phyloP scores from a whole-genome alignment of 352 stramenopile species.

The Pythium coloratum region DNA sequence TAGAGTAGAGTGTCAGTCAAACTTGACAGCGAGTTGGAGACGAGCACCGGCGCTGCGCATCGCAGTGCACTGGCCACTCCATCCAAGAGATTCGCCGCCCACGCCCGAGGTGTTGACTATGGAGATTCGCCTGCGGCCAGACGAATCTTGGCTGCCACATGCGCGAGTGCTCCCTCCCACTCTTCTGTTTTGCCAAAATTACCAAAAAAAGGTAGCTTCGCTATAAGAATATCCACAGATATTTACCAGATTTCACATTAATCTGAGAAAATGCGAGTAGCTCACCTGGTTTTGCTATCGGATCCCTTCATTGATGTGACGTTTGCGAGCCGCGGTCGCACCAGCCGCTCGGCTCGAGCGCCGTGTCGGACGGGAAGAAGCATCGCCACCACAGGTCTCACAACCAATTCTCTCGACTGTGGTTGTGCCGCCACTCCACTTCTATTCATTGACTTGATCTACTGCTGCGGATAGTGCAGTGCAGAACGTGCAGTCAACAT shows the following conservation, averaged over 20 bases:
- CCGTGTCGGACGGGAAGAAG: not conserved
- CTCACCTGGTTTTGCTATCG: not conserved
- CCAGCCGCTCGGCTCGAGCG: not conserved
- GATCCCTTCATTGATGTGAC: not conserved
- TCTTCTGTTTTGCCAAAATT: not conserved
- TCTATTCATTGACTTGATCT: not conserved
- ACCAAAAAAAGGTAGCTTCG: not conserved
- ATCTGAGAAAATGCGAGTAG: not conserved
- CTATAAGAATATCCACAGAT: no score
- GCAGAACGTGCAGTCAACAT: constrained; percentile 1
- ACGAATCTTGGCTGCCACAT: not conserved
- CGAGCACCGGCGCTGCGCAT: no score
- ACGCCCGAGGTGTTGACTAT: not conserved
- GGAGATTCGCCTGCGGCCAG: not conserved
- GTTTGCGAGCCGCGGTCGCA: not conserved
- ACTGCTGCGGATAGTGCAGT: not conserved
- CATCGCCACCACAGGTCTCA: not conserved
- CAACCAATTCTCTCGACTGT: constrained; percentile 1
- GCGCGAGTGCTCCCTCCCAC: not conserved
- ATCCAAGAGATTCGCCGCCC: not conserved
- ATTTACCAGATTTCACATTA: not conserved
- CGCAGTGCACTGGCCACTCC: not conserved
- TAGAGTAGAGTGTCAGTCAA: not conserved
- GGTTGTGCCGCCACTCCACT: not conserved
- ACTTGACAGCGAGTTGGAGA: not conserved